Evolutionary conservation across 257 asterid species (phyloP).

Genomic region (Petunia secreta): DNA sequence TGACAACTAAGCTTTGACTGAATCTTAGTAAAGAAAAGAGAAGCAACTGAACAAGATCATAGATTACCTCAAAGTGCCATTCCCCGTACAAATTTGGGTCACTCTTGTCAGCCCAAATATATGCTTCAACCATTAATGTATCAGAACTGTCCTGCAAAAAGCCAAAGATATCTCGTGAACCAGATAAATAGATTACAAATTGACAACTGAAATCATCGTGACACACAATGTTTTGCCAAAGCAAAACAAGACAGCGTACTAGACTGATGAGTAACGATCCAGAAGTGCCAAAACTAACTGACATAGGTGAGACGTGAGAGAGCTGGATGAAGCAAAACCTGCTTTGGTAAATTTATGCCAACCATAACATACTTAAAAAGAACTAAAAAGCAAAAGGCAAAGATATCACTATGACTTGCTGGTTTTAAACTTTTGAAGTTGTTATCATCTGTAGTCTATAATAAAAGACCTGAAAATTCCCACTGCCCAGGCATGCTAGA

Average conservation of each 20-base stretch:
- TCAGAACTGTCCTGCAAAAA: constrained; percentile 62
- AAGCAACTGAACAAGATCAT: not conserved
- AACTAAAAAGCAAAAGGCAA: not conserved
- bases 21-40: not conserved
- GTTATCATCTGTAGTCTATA: not conserved
- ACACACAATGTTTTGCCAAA: not conserved
- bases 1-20: not conserved
- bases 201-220: not conserved
- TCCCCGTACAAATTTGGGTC: constrained; percentile 72
- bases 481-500: not conserved
- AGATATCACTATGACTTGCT: not conserved
- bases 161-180: not conserved
- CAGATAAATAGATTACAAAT: constrained; percentile 5
- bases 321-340: not conserved
- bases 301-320: not conserved
- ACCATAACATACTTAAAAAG: not conserved
- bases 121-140: constrained; percentile 55
- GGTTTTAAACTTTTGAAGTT: not conserved
- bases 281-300: constrained; percentile 4
- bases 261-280: not conserved
- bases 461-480: not conserved
- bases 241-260: not conserved
- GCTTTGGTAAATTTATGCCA: not conserved
- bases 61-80: constrained; percentile 75
- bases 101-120: constrained; percentile 63